Percentiles rank a stretch among this genome's conserved stretches.
phyloP scores from a whole-genome alignment of 1,284 basidiomycete species.

The Ceratobasidium sp. region DNA sequence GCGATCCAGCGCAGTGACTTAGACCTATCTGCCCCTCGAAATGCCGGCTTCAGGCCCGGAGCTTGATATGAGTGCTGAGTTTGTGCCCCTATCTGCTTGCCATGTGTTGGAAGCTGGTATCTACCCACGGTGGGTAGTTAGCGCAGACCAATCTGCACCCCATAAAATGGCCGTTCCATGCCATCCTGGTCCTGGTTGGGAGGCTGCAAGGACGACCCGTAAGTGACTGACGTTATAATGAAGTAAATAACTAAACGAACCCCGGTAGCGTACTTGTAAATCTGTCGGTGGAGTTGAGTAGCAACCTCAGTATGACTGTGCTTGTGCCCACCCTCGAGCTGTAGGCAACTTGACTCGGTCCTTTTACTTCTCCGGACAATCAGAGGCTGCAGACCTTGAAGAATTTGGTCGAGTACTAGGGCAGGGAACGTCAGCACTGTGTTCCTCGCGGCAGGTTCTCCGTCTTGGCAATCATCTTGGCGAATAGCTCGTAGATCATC shows the following conservation, averaged over 20 bases:
- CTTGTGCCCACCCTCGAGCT: conserved; percentile 76
- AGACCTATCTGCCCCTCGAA: too few species aligned
- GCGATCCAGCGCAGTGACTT: too few species aligned
- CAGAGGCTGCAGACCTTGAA: conserved; percentile 73
- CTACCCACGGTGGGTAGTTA: too few species aligned
- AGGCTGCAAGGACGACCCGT: conserved; percentile 78
- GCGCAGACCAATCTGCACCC: too few species aligned
- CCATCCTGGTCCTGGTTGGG: conserved; percentile 59
- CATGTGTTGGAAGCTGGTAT: too few species aligned
- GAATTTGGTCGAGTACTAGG: conserved; percentile 66
- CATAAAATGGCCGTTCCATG: too few species aligned
- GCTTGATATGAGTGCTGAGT: too few species aligned
- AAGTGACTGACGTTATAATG: conserved; percentile 52
- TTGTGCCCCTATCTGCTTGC: too few species aligned
- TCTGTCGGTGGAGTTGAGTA: conserved; percentile 51
- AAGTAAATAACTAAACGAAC: too few species aligned
- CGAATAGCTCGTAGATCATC: background rate
- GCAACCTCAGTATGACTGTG: conserved; percentile 63
- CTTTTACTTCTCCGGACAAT: conserved; percentile 73
- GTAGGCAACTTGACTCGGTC: conserved; percentile 76
- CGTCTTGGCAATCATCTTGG: background rate
- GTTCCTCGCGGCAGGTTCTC: conserved; percentile 62
- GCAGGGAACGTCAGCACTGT: conserved; percentile 61
- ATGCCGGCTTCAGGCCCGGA: too few species aligned
- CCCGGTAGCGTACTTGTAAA: conserved; percentile 51